These are phyloP conservation scores for Asparagopsis taxiformis DNA, from an alignment of 31 red algal genomes.

Conservation along the genomic window DNA sequence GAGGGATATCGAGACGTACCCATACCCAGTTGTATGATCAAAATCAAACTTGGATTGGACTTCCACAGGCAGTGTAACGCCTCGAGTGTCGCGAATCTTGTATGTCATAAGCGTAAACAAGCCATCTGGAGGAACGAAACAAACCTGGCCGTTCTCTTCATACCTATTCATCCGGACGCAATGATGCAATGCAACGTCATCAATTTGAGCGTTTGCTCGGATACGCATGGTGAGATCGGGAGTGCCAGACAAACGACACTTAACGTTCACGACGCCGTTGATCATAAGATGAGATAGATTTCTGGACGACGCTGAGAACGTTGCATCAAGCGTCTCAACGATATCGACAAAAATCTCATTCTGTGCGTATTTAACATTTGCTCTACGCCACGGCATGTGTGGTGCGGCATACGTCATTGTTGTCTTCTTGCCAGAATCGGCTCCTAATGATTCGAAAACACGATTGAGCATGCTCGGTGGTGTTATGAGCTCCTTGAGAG, in stretches of 20 bases:
- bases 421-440: constrained; percentile 21
- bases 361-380: constrained; percentile 77
- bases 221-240: constrained; percentile 87
- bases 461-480: constrained; percentile 82
- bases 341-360: constrained; percentile 98
- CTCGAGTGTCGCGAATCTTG: constrained; percentile 53
- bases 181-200: constrained; percentile 85
- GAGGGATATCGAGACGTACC: constrained; percentile 55
- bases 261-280: constrained; percentile 57
- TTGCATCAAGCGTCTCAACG: constrained; percentile 80
- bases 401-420: constrained; percentile 19
- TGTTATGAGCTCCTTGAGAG: constrained; percentile 82
- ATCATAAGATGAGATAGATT: constrained; percentile 57
- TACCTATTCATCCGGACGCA: constrained; percentile 65
- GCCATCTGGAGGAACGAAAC: constrained; percentile 97
- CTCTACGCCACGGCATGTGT: constrained; percentile 55
- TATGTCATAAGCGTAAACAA: constrained; percentile 84
- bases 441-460: constrained; percentile 59
- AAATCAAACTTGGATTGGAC: constrained; percentile 55
- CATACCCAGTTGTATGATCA: constrained; percentile 35
- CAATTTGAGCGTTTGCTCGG: constrained; percentile 22
- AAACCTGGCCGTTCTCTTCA: constrained; percentile 32
- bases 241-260: constrained; percentile 80
- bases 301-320: constrained; percentile 26
- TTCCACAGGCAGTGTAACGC: constrained; percentile 59